Evolutionary conservation across 345 rosid species (phyloP).

Genomic region (Heritiera fomes): DNA sequence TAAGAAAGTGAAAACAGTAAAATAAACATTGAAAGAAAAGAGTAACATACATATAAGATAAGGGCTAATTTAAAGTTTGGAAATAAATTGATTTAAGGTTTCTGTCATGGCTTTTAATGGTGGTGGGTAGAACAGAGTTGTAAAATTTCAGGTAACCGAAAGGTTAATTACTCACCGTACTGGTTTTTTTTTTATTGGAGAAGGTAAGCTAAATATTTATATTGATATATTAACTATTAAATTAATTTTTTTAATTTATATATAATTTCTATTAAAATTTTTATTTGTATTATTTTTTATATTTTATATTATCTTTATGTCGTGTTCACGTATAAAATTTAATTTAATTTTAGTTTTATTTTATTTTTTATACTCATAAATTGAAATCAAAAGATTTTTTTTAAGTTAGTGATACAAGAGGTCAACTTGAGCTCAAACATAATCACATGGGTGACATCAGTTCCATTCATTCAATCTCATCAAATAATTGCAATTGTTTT

Average conservation of each 20-base stretch:
- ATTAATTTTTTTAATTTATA: too few species aligned
- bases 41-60: background rate
- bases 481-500: background rate
- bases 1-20: background rate
- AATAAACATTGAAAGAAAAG: background rate
- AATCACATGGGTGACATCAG: too few species aligned
- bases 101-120: slow-evolving; percentile 2
- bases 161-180: slow-evolving; percentile 1
- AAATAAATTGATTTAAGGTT: too few species aligned
- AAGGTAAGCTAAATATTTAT: background rate
- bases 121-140: background rate
- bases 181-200: background rate
- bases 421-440: background rate
- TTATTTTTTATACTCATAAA: background rate
- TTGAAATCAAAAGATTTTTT: background rate
- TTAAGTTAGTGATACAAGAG: background rate
- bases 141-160: background rate
- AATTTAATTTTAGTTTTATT: background rate
- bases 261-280: too few species aligned
- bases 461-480: background rate
- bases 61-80: background rate
- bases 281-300: too few species aligned
- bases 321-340: too few species aligned
- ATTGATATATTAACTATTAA: too few species aligned
- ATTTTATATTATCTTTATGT: too few species aligned